Evolutionary conservation across 352 stramenopile species (phyloP), one percentile per base, ranked within the genome.

Genomic region (Blastocystis sp.): DNA sequence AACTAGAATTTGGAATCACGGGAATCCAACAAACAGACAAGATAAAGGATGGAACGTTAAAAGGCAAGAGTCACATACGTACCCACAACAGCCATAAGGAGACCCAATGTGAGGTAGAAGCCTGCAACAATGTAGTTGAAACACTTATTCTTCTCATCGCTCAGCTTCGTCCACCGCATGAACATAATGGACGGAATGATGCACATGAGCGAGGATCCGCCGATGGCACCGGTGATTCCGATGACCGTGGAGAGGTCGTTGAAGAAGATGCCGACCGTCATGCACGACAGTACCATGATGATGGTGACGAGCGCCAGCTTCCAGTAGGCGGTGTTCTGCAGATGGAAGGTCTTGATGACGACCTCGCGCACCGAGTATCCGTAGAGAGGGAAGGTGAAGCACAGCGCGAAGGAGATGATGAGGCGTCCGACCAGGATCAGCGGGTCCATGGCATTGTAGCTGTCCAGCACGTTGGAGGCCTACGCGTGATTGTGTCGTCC

Each of bases 351-450:
- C 44, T 73, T 73, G 21, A 73, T 40, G 21, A 73, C 36, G 18
- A 51, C 54, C 38, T 81, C 49, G 34, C 49, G 49, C 4, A 81
- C 49, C 18, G 54, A 67, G 34, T 81, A 81, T 18, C 49, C 69
- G 32, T 81, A 81, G n/a, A 81, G 69, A 27, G 69, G 69, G 69
- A 81, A 81, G n/a, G 49, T 67, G 69, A 81, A 81, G 49, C 69
- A 81, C 21, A 81, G 36, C 21, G 69, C 54, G 40, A 81, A 63
- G n/a, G 69, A 81, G 32, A 81, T 63, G 42, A 67, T 81, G 34
- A 81, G 49, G 34, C 69, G 49, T 32, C 49, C 49, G 3, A 81
- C 54, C 29, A 81, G 69, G 24, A 81, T 81, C 18, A 67, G 44
- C 6, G 29, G 34, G 18, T 81, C 54, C 24, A 67, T 18, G 69